Percentiles rank a stretch among this genome's conserved stretches.
Evolutionary conservation across 1,284 basidiomycete species (phyloP).

Genomic region (Termitomyces sp.): DNA sequence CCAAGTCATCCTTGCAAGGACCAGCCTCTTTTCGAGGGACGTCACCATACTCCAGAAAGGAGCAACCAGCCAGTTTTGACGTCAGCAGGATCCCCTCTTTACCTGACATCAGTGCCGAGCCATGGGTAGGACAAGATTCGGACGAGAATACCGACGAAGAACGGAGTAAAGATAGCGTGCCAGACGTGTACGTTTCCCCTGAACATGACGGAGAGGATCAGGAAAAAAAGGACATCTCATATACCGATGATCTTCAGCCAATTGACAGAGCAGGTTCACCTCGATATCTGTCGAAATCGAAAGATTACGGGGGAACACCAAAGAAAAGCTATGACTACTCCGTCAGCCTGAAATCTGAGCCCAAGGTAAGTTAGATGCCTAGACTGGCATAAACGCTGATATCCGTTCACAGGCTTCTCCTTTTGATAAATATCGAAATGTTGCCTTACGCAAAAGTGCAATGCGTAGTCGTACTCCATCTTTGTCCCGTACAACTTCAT

Average conservation of each 20-base stretch:
- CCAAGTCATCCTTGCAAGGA: constrained; percentile 38
- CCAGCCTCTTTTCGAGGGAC: constrained; percentile 32
- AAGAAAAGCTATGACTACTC: constrained; percentile 60
- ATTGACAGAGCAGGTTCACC: constrained; percentile 56
- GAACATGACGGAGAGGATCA: constrained; percentile 40
- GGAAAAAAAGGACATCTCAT: constrained; percentile 36
- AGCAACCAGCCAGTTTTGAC: constrained; percentile 51
- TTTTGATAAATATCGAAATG: constrained; percentile 61
- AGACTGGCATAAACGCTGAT: background rate
- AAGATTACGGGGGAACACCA: constrained; percentile 32
- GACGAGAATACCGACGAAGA: constrained; percentile 38
- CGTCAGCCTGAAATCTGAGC: constrained; percentile 57
- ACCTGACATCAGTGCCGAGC: constrained; percentile 33
- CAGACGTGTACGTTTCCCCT: constrained; percentile 46
- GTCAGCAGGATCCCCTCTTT: constrained; percentile 52
- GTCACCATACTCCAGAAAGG: constrained; percentile 20
- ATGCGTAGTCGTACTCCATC: constrained; percentile 66
- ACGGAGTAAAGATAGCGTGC: constrained; percentile 43
- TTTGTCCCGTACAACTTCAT: constrained; percentile 59
- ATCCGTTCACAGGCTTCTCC: constrained; percentile 48
- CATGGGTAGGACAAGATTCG: constrained; percentile 23
- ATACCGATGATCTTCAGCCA: constrained; percentile 56
- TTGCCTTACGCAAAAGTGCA: constrained; percentile 50
- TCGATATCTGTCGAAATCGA: constrained; percentile 35
- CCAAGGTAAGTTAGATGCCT: constrained; percentile 42